These are phyloP conservation scores for Paramecium biaurelia DNA, from an alignment of 73 alveolate genomes.

Conservation along the genomic window DNA sequence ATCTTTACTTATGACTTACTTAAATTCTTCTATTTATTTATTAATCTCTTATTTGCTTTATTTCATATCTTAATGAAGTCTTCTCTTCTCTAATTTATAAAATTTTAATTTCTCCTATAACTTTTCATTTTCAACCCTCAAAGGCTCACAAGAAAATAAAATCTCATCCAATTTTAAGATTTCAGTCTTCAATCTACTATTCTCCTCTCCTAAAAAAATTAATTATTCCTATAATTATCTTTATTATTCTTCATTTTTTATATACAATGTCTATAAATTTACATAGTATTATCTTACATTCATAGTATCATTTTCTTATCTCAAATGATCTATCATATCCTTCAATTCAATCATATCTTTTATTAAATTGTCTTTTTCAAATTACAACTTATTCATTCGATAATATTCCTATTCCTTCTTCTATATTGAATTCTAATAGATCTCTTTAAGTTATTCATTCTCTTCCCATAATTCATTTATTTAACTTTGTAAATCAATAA, in stretches of 20 bases:
- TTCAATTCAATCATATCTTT: neutral
- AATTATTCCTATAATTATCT: neutral
- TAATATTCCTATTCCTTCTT: neutral
- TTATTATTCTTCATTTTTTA: neutral
- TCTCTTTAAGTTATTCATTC: neutral
- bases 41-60: neutral
- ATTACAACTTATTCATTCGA: neutral
- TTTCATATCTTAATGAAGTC: neutral
- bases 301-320: neutral
- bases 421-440: neutral
- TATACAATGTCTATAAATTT: neutral
- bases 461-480: neutral
- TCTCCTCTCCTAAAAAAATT: neutral
- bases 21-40: neutral
- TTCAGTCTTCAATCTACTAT: neutral
- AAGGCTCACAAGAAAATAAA: neutral
- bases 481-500: neutral
- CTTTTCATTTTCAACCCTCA: neutral
- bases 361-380: neutral
- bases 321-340: neutral
- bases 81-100: neutral
- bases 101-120: neutral
- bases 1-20: neutral
- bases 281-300: neutral
- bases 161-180: neutral